These are phyloP conservation scores for Schizonepeta tenuifolia DNA, from an alignment of 257 asterid genomes.

Conservation along the genomic window DNA sequence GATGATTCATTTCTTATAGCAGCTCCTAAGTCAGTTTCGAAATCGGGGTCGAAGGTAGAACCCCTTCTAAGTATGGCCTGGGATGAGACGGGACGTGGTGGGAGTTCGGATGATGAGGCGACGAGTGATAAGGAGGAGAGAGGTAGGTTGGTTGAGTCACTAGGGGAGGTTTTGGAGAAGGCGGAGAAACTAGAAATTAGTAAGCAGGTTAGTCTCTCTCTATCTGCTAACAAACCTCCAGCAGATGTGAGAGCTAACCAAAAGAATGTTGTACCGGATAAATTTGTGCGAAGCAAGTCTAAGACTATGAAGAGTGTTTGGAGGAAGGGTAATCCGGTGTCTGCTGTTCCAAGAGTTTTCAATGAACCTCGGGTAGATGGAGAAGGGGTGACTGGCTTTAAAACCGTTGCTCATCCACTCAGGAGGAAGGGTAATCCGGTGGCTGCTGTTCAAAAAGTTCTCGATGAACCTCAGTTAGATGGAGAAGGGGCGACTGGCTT, in stretches of 20 bases:
- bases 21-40: slow-evolving; percentile 69
- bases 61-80: slow-evolving; percentile 44
- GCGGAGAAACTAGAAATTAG: slow-evolving; percentile 70
- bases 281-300: slow-evolving; percentile 45
- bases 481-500: slow-evolving; percentile 32
- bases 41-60: slow-evolving; percentile 52
- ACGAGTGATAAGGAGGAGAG: slow-evolving; percentile 45
- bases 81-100: slow-evolving; percentile 46
- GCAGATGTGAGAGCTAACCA: slow-evolving; percentile 37
- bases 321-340: slow-evolving; percentile 88
- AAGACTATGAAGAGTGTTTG: slow-evolving; percentile 85
- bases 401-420: slow-evolving; percentile 36
- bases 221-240: slow-evolving; percentile 46
- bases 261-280: slow-evolving; percentile 46
- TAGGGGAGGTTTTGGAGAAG: slow-evolving; percentile 87
- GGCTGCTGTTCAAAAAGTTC: slow-evolving; percentile 59
- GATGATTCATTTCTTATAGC: slow-evolving; percentile 62
- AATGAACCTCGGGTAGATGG: slow-evolving; percentile 49
- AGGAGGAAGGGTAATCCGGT: slow-evolving; percentile 92
- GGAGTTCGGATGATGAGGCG: slow-evolving; percentile 47
- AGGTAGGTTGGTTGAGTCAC: slow-evolving; percentile 65
- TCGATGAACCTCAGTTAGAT: slow-evolving; percentile 48
- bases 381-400: slow-evolving; percentile 42
- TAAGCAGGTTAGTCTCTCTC: slow-evolving; percentile 46
- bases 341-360: slow-evolving; percentile 59